Evolutionary conservation across 768 basidiomycete genomes (phyloP).

Genomic region (Roridomyces roridus): DNA sequence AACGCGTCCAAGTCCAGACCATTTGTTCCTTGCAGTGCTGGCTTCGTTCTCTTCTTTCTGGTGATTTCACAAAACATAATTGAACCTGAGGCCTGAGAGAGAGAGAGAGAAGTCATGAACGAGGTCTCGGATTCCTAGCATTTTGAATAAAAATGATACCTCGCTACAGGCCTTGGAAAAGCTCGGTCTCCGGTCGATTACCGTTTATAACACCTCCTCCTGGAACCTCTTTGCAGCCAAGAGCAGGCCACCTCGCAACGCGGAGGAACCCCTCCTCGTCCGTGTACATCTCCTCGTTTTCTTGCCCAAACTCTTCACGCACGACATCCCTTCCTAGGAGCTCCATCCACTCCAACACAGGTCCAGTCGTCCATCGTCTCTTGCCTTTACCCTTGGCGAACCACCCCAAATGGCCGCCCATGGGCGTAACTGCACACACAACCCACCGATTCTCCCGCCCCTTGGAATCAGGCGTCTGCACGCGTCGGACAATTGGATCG

Average conservation of each 20-base stretch:
- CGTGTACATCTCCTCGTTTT: conserved; percentile 43
- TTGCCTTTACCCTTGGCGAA: conserved; percentile 58
- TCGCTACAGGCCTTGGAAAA: conserved; percentile 63
- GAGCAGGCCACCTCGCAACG: conserved; percentile 56
- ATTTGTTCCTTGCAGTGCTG: too few relatives aligned
- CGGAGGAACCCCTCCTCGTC: conserved; percentile 66
- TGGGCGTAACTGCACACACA: conserved; percentile 62
- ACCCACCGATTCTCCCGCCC: conserved; percentile 55
- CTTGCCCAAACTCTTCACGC: conserved; percentile 38
- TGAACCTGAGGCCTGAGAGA: too few relatives aligned
- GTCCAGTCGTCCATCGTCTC: conserved; percentile 69
- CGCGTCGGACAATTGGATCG: conserved; percentile 76
- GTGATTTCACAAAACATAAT: too few relatives aligned
- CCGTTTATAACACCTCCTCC: conserved; percentile 60
- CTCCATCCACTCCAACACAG: conserved; percentile 75
- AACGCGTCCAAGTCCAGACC: too few relatives aligned
- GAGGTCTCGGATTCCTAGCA: too few relatives aligned
- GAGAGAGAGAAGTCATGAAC: too few relatives aligned
- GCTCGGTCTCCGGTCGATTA: conserved; percentile 56
- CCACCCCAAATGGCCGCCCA: conserved; percentile 86
- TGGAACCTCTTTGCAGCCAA: conserved; percentile 62
- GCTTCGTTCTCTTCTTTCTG: too few relatives aligned
- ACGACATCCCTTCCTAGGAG: conserved; percentile 61
- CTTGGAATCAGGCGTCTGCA: conserved; percentile 63
- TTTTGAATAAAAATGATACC: too few relatives aligned